These are phyloP conservation scores for Pugionium cornutum DNA, from an alignment of 345 rosid species.

Conservation along the genomic window DNA sequence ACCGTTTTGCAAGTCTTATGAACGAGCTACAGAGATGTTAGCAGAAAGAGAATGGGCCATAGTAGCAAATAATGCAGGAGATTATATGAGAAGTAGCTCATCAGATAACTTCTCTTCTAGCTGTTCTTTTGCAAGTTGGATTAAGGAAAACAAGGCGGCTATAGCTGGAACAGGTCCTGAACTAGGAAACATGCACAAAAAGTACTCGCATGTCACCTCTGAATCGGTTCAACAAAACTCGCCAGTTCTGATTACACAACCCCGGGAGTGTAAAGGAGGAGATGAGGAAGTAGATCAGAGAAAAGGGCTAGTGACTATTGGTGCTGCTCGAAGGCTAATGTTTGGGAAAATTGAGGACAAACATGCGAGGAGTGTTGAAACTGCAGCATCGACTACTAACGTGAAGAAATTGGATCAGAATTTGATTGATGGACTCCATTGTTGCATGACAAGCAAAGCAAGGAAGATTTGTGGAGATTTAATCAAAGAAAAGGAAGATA, in stretches of 20 bases:
- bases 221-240: conserved; percentile 16
- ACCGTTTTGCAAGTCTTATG: conserved; percentile 53
- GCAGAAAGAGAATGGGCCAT: conserved; percentile 39
- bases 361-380: neutral
- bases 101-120: conserved; percentile 29
- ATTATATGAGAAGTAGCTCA: conserved; percentile 7
- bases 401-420: too few species aligned
- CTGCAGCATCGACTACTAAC: conserved; percentile 16
- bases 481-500: conserved; percentile 56
- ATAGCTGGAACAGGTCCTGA: conserved; percentile 8
- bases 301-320: conserved; percentile 7
- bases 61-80: neutral
- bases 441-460: neutral
- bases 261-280: conserved; percentile 22
- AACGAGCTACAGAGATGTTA: conserved; percentile 58
- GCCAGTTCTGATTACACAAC: conserved; percentile 41
- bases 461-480: conserved; percentile 62
- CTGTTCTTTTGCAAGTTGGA: neutral
- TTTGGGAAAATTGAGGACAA: conserved; percentile 15
- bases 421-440: neutral
- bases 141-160: conserved; percentile 1
- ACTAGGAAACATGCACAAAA: neutral
- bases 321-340: conserved; percentile 37
- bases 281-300: conserved; percentile 28
- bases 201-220: neutral